Base-by-base conservation (phyloP, 345 rosid species). In the Heritiera littoralis region DNA sequence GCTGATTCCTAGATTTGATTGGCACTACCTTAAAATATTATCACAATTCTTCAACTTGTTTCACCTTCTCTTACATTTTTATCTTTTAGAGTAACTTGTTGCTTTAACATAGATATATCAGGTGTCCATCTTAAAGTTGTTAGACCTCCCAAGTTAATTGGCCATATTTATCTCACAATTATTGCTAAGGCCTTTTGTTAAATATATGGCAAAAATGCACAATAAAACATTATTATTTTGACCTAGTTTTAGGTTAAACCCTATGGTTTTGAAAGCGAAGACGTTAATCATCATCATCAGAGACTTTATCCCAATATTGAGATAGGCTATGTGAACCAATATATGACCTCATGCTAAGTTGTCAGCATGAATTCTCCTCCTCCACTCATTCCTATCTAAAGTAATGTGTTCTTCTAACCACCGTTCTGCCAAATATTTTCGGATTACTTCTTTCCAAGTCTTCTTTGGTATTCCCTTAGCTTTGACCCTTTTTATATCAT, bases 1-100 rank as follows among this genome's bases (percentile, higher is more conserved):
- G 94, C 97, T 9, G 83, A 54, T 54, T 58, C 30, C 5, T 54
- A 35, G 45, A 52, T 73, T 32, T 54, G 63, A 35, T 54, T 52
- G 28, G 8, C 55, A 7, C 28, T 40, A 18, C 49, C 35, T 35
- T 55, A 18, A 72, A 38, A 55, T n/a, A 64, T 73, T 38, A 73
- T 20, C 65, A 18, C 28, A 73, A 55, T 6, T 38, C 48, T 55
- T 73, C 30, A 20, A 17, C 5, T 70, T 30, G 20, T 49, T 70
- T 70, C 77, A 73, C 13, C 65, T 11, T 55, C 64, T 72, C n/a
- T 54, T 54, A 4, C n/a, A 14, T 72, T 54, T 72, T 23, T 32
- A 7, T 58, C 32, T 58, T n/a, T 59, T 9, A 23, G 9, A 20
- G 4, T 58, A 56, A 20, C 30, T 20, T 59, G 64, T 8, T 59